Base-by-base conservation (phyloP, 2,329 filamentous ascomycete species). In the Cryphonectria radicalis region DNA sequence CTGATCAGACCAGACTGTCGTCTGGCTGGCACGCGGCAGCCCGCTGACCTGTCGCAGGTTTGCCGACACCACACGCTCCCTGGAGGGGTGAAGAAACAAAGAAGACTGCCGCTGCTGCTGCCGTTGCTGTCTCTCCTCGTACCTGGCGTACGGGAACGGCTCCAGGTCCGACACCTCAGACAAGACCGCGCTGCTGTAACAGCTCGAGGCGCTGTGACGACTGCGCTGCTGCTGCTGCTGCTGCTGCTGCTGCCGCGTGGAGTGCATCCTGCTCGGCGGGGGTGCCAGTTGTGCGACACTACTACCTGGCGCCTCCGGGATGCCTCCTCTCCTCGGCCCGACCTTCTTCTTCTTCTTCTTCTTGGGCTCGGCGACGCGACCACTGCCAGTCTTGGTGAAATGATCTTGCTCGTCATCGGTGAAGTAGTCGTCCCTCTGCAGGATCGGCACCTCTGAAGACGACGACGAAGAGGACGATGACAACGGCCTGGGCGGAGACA, bases 111-210 rank as follows among this genome's bases (percentile, higher is more conserved):
- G 46, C 46, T 50, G 19, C 43, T 46, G 43, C 17, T 19, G 17
- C 6, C n/a, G 17, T 6, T 50, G 43, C 19, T 22, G 46, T 72
- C 84, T 84, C 1, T 77, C 73, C 11, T 79, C 78, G 46, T 32
- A 65, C 4, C 77, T 78, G 74, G 86, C 84, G 72, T 85, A 87
- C 64, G 79, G 79, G 76, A 87, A 87, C 0, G 82, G 84, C 57
- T 86, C 84, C 0, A 79, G 77, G 43, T 80, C 80, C 0, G 81
- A 82, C 7, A 78, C 37, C 5, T 71, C 69, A 11, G 57, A 71
- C 19, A 50, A n/a, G 3, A 77, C 76, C 35, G 69, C 81, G 57
- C 71, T 77, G 75, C n/a, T 79, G 74, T 67, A 76, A 59, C 73
- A 76, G 65, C 73, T 76, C 28, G 67, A 69, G n/a, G 73, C 62